Percentiles rank a stretch among this genome's conserved stretches.
Conservation (phyloP, 2,329 filamentous ascomycete species). For the Neofusicoccum sp. region DNA sequence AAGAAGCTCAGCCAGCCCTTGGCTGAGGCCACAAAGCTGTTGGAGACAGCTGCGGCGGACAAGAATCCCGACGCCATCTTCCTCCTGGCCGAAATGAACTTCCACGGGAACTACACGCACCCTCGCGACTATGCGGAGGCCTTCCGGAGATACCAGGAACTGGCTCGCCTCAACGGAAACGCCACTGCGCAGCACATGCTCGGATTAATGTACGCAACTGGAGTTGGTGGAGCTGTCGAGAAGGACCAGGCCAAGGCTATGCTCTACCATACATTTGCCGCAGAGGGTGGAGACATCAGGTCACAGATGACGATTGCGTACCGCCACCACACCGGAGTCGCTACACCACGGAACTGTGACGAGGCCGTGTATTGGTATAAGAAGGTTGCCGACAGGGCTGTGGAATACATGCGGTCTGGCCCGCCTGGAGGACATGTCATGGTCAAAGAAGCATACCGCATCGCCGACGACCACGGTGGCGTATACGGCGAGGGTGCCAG, state of each 20-base stretch:
- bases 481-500: slow-evolving; percentile 96
- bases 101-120: slow-evolving; percentile 90
- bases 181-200: slow-evolving; percentile 94
- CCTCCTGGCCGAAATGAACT: slow-evolving; percentile 89
- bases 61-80: slow-evolving; percentile 80
- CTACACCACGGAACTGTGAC: slow-evolving; percentile 82
- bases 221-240: slow-evolving; percentile 76
- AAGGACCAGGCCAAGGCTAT: slow-evolving; percentile 87
- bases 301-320: slow-evolving; percentile 94
- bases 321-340: slow-evolving; percentile 80
- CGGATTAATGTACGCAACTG: slow-evolving; percentile 92
- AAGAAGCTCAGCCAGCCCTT: slow-evolving; percentile 52
- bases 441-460: slow-evolving; percentile 74
- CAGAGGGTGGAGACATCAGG: slow-evolving; percentile 74
- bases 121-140: slow-evolving; percentile 77
- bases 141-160: slow-evolving; percentile 75
- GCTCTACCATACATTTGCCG: slow-evolving; percentile 92
- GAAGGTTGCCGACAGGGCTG: slow-evolving; percentile 87
- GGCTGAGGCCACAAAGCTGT: slow-evolving; percentile 56
- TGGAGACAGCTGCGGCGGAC: slow-evolving; percentile 57
- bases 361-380: slow-evolving; percentile 86
- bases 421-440: slow-evolving; percentile 83
- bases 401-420: slow-evolving; percentile 81
- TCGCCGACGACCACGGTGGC: slow-evolving; percentile 87
- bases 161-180: slow-evolving; percentile 78